Percentiles rank a stretch among this genome's conserved stretches.
These are phyloP conservation scores for Dittrichia graveolens DNA, from an alignment of 129 eudicot genomes.

Conservation along the genomic window DNA sequence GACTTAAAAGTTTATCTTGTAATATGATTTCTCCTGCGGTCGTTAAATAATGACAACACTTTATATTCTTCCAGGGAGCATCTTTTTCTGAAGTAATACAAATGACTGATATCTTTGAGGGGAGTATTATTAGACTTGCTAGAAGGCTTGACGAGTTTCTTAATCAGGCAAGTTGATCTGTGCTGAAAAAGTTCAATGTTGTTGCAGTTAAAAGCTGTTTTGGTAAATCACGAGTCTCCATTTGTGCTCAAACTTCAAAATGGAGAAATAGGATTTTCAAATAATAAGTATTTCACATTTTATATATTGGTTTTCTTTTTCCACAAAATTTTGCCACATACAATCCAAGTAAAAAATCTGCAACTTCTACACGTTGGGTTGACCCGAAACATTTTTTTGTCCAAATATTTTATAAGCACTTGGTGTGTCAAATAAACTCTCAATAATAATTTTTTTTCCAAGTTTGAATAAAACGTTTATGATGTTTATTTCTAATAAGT, in stretches of 20 bases:
- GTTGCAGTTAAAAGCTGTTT: neutral
- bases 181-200: neutral
- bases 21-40: constrained; percentile 1
- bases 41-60: neutral
- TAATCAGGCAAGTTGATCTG: constrained; percentile 65
- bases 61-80: constrained; percentile 59
- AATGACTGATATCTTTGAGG: constrained; percentile 98
- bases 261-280: neutral
- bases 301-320: neutral
- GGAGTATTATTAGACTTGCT: constrained; percentile 90
- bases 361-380: neutral
- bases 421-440: neutral
- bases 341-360: neutral
- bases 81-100: constrained; percentile 87
- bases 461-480: neutral
- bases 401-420: neutral
- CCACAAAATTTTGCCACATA: neutral
- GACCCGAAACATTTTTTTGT: neutral
- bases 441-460: neutral
- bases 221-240: neutral
- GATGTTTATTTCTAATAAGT: neutral
- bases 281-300: neutral
- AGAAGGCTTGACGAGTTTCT: constrained; percentile 97
- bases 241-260: constrained; percentile 2
- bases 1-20: neutral